A percentile compares a stretch with the other conserved stretches of the same genome.
Evolutionary conservation across 345 rosid species (phyloP).

Genomic region (Murraya koenigii): DNA sequence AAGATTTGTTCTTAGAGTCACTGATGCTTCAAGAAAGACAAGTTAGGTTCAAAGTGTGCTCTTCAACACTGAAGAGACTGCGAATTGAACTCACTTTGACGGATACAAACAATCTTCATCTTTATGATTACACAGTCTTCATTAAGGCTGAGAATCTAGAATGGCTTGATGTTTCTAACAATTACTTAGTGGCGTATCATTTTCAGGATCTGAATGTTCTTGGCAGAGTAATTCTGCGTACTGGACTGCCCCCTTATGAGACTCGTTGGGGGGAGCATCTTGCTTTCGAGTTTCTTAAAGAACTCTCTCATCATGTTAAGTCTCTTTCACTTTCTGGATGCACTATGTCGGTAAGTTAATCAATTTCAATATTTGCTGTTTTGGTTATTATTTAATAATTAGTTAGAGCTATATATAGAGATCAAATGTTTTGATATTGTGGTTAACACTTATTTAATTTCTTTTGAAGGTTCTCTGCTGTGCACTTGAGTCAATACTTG

Average conservation of each 20-base stretch:
- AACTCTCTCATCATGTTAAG: neutral
- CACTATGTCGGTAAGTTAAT: neutral
- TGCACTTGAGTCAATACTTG: neutral
- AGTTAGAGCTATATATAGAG: neutral
- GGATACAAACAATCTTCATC: neutral
- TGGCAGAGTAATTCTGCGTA: neutral
- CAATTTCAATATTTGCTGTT: neutral
- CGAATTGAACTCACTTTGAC: neutral
- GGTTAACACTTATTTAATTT: neutral
- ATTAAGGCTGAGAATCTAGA: neutral
- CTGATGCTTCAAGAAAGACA: neutral
- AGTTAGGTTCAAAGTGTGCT: neutral
- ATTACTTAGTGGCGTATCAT: neutral
- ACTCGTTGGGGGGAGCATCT: neutral
- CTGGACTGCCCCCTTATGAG: neutral
- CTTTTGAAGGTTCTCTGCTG: slow-evolving; percentile 1
- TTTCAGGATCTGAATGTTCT: neutral
- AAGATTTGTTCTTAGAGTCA: neutral
- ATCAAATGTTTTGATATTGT: neutral
- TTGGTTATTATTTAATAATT: neutral
- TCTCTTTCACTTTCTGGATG: neutral
- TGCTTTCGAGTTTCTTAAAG: neutral
- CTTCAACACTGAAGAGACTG: neutral
- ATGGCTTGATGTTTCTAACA: neutral
- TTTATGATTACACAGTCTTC: neutral